phyloP scores from a whole-genome alignment of 371 early-diverging fungal species.

The Mycotypha africana region DNA sequence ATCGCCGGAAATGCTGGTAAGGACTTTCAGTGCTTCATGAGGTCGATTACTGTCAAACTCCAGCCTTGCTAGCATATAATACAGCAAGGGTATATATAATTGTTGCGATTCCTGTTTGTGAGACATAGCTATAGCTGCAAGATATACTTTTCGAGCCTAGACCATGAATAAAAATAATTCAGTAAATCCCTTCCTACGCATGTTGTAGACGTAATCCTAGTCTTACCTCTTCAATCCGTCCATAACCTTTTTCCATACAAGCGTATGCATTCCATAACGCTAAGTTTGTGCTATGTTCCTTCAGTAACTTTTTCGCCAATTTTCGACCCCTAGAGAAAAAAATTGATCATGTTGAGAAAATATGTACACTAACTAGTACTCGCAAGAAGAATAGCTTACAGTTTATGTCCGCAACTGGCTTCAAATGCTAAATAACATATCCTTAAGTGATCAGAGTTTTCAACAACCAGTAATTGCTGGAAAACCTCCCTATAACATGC shows the following conservation, averaged over 20 bases:
- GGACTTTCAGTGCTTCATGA: slow-evolving; percentile 44
- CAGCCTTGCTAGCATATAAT: slow-evolving; percentile 52
- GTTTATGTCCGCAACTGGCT: slow-evolving; percentile 28
- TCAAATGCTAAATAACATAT: slow-evolving; percentile 48
- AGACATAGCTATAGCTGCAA: slow-evolving; percentile 51
- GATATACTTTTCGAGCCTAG: slow-evolving; percentile 66
- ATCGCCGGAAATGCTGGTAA: slow-evolving; percentile 34
- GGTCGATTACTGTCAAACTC: slow-evolving; percentile 43
- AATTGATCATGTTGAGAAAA: too few relatives aligned
- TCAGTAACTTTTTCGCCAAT: slow-evolving; percentile 53
- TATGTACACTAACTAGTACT: too few relatives aligned
- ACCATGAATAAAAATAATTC: background rate
- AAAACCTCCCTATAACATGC: slow-evolving; percentile 37
- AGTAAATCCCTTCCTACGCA: too few relatives aligned
- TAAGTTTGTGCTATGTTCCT: slow-evolving; percentile 52
- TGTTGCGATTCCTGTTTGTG: slow-evolving; percentile 34
- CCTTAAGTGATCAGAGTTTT: slow-evolving; percentile 26
- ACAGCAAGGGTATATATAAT: slow-evolving; percentile 37
- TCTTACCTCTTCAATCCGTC: slow-evolving; percentile 24
- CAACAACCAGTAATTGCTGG: slow-evolving; percentile 26
- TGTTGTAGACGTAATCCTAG: background rate
- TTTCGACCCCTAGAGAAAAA: slow-evolving; percentile 43
- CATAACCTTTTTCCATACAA: slow-evolving; percentile 48
- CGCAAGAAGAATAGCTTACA: slow-evolving; percentile 14
- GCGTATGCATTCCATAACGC: slow-evolving; percentile 67